Base-by-base conservation (phyloP, 495 filamentous ascomycete species). In the Beverwykella pulmonaria region DNA sequence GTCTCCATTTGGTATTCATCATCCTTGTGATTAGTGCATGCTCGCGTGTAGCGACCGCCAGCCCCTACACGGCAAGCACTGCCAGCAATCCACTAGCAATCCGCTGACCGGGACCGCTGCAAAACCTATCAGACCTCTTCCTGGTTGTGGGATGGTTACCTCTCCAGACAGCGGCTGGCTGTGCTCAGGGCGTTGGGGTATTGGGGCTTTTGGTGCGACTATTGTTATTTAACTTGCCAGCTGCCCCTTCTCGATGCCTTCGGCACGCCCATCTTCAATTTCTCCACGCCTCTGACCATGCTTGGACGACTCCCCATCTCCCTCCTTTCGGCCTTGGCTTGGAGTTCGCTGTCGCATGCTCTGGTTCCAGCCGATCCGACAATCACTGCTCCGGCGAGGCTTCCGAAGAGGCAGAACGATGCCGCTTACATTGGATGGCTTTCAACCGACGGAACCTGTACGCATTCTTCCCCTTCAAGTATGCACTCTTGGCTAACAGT, bases 371-470 rank as follows among this genome's bases (percentile, higher is more conserved):
- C 60, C 1, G 67, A 69, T 39, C 54, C 67, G 22, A 59, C 48
- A 19, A 69, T 65, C 49, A 69, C 67, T 25, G 9, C 67, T 17
- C 54, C 67, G 9, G 54, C 67, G 15, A 17, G 55, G 2, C 56
- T 69, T 15, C 49, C 53, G 14, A 44, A 44, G 39, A 30, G 67
- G 23, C 67, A 69, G 44, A 52, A 61, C 19, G 34, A 54, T 22
- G 61, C 30, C 12, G 22, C n/a, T 5, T 69, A 60, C 53, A 69
- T 69, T 44, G 67, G 67, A n/a, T 69, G 52, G 46, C 27, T 69
- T n/a, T 25, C 44, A 22, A 39, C 32, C 1, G 25, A 36, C 25
- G 56, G 67, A 26, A 65, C 55, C 15, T 69, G 67, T 69, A 50
- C 14, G 66, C 39, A 2, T 53, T 26, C 26, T n/a, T 39, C 22